These are phyloP conservation scores for Aspergillus bridgeri DNA, from an alignment of 495 filamentous ascomycete species.

Conservation along the genomic window DNA sequence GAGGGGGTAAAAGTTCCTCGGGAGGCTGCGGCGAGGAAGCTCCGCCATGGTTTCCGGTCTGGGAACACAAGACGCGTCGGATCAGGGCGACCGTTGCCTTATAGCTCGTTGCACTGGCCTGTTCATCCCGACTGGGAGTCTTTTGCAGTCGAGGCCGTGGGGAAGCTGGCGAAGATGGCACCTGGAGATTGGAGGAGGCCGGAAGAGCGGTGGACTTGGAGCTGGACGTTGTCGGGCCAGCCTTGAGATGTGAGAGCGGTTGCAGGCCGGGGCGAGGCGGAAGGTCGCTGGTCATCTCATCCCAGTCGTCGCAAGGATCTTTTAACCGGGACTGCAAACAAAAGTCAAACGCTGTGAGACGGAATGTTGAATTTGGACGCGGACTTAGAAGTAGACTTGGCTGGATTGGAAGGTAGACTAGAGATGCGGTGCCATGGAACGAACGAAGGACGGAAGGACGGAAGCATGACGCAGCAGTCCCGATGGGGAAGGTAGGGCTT, in stretches of 20 bases:
- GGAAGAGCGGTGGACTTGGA: slow-evolving; percentile 36
- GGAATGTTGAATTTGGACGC: no score
- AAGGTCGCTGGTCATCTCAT: slow-evolving; percentile 43
- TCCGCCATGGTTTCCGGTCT: slow-evolving; percentile 37
- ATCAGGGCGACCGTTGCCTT: slow-evolving; percentile 58
- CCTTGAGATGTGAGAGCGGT: slow-evolving; percentile 48
- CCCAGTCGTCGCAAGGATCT: slow-evolving; percentile 14
- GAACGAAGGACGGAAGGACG: neutral
- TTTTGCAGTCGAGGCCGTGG: slow-evolving; percentile 32
- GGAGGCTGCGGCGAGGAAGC: slow-evolving; percentile 51
- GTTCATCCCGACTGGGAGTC: slow-evolving; percentile 25
- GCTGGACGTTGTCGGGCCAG: slow-evolving; percentile 49
- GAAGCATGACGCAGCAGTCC: slow-evolving; percentile 17
- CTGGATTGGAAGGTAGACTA: no score
- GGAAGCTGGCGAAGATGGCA: slow-evolving; percentile 26
- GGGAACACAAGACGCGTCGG: slow-evolving; percentile 62
- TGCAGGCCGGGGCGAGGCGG: slow-evolving; percentile 37
- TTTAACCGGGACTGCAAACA: neutral
- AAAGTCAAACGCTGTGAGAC: neutral
- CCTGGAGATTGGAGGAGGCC: slow-evolving; percentile 24
- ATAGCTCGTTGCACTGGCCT: slow-evolving; percentile 46
- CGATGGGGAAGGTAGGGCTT: slow-evolving; percentile 33
- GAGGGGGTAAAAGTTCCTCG: slow-evolving; percentile 79
- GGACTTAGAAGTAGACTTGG: no score
- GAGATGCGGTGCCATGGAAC: neutral